These are phyloP conservation scores for Hypericum androsaemum DNA, from an alignment of 345 rosid species.

Conservation along the genomic window DNA sequence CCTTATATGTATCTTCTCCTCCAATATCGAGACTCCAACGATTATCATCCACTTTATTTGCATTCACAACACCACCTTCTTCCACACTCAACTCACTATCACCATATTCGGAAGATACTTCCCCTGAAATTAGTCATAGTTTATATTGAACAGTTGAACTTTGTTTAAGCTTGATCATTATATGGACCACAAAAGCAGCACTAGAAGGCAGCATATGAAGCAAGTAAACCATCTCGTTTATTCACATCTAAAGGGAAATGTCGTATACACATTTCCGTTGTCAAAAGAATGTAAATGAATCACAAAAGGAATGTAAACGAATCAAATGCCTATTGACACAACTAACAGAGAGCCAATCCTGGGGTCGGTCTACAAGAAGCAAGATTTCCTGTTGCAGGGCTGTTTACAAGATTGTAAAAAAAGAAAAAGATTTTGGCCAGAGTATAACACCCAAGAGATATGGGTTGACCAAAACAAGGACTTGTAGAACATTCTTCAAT, in stretches of 20 bases:
- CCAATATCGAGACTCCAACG: conserved; percentile 12
- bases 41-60: conserved; percentile 13
- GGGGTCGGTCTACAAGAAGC: conserved; percentile 8
- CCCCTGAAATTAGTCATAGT: conserved; percentile 38
- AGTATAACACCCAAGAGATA: conserved; percentile 17
- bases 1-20: conserved; percentile 20
- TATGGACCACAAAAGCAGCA: too few relatives aligned
- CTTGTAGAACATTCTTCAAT: conserved; percentile 36
- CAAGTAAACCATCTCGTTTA: too few relatives aligned
- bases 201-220: too few relatives aligned
- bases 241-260: too few relatives aligned
- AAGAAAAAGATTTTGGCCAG: conserved; percentile 12
- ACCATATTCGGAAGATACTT: conserved; percentile 20
- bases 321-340: neutral
- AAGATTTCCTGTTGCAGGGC: conserved; percentile 15
- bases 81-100: conserved; percentile 20
- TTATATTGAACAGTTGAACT: too few relatives aligned
- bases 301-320: too few relatives aligned
- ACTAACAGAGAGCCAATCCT: neutral
- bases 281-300: too few relatives aligned
- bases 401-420: conserved; percentile 12
- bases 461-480: conserved; percentile 20
- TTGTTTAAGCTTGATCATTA: too few relatives aligned
- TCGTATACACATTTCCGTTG: too few relatives aligned
- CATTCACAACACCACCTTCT: conserved; percentile 17